Conservation (phyloP, 2,329 filamentous ascomycete genomes). For the Botrytis paeoniae region DNA sequence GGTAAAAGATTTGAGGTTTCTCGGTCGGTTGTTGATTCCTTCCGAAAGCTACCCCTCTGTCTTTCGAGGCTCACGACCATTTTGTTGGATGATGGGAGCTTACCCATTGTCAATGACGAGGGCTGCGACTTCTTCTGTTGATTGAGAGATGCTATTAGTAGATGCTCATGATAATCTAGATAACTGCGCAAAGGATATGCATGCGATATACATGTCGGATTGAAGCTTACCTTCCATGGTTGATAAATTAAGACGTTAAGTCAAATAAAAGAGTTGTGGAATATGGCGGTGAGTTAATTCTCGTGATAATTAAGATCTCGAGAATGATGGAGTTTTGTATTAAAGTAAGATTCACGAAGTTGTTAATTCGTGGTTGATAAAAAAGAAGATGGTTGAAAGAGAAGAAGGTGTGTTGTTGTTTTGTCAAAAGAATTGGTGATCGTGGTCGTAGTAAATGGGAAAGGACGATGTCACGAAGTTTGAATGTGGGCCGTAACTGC, state of each 20-base stretch:
- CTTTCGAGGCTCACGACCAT: slow-evolving; percentile 22
- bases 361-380: slow-evolving; percentile 21
- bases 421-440: slow-evolving; percentile 22
- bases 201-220: not conserved
- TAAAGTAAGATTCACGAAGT: slow-evolving; percentile 18
- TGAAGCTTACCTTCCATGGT: slow-evolving; percentile 42
- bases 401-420: slow-evolving; percentile 18
- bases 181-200: slow-evolving; percentile 23
- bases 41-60: slow-evolving; percentile 29
- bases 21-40: slow-evolving; percentile 12
- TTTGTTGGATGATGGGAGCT: slow-evolving; percentile 49
- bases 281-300: slow-evolving; percentile 18
- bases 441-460: slow-evolving; percentile 22
- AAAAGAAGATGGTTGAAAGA: slow-evolving; percentile 17
- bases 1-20: slow-evolving; percentile 18
- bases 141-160: slow-evolving; percentile 31
- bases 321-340: slow-evolving; percentile 14
- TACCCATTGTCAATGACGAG: slow-evolving; percentile 99
- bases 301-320: slow-evolving; percentile 17
- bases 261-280: slow-evolving; percentile 28
- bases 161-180: slow-evolving; percentile 22
- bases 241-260: slow-evolving; percentile 38
- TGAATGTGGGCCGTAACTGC: slow-evolving; percentile 21
- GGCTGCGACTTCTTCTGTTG: slow-evolving; percentile 97
- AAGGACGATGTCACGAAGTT: slow-evolving; percentile 20